These are phyloP conservation scores for Gastrodia elata DNA, from an alignment of 106 monocot species.

Conservation along the genomic window DNA sequence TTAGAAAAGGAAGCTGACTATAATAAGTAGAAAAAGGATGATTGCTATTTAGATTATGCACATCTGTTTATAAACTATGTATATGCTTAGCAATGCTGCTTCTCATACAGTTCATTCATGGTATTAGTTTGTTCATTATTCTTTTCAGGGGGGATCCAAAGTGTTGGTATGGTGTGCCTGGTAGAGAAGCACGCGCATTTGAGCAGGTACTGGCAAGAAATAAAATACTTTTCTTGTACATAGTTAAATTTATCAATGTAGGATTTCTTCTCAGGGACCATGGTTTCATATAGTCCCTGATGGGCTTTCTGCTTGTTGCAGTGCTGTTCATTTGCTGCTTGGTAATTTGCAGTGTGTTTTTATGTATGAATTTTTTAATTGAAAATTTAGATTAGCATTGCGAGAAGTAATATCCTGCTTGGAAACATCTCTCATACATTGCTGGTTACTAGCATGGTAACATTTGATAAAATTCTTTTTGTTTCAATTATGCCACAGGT, in stretches of 20 bases:
- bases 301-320: background rate
- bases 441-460: background rate
- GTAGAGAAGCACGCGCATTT: constrained; percentile 63
- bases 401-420: background rate
- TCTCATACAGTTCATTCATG: background rate
- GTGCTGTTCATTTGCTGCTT: background rate
- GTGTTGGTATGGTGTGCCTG: constrained; percentile 89
- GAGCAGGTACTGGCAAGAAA: constrained; percentile 47
- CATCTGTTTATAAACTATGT: background rate
- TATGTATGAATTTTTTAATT: background rate
- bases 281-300: background rate
- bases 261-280: background rate
- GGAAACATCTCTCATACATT: background rate
- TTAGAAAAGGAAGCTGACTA: background rate
- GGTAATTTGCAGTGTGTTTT: background rate
- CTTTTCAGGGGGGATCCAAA: constrained; percentile 82
- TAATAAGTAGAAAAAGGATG: background rate
- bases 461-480: background rate
- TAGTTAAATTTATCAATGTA: background rate
- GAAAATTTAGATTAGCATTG: background rate
- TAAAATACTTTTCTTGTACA: background rate
- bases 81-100: background rate
- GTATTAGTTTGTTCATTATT: constrained; percentile 6
- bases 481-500: constrained; percentile 28
- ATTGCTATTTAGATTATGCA: background rate